These are phyloP conservation scores for Fusarium miscanthi DNA, from an alignment of 2,329 filamentous ascomycete species.

Conservation along the genomic window DNA sequence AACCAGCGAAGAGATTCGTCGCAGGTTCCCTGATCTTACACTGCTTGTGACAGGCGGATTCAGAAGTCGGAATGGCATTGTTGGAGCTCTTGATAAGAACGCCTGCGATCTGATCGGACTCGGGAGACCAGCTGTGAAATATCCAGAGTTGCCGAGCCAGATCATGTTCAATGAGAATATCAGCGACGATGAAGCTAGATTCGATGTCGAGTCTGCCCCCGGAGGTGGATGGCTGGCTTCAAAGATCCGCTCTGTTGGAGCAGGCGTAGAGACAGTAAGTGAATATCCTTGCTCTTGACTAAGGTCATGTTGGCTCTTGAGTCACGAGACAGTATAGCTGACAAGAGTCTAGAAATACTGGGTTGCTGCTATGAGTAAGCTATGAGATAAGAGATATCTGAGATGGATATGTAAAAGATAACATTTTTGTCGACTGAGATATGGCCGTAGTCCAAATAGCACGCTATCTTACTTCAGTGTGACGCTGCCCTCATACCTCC, in stretches of 20 bases:
- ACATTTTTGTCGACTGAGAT: no score
- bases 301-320: no score
- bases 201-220: neutral
- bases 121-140: neutral
- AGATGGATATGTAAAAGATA: no score
- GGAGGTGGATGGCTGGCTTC: neutral
- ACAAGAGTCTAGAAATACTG: no score
- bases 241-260: neutral
- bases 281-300: no score
- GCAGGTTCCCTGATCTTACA: neutral
- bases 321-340: no score
- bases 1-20: neutral
- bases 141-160: neutral
- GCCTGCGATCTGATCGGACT: neutral
- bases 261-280: neutral
- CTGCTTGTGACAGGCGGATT: neutral
- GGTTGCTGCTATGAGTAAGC: no score
- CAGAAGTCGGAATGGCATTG: neutral
- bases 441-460: neutral
- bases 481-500: no score
- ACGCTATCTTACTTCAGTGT: rapidly evolving
- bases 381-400: no score
- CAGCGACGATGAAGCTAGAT: rapidly evolving
- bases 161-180: neutral
- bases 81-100: rapidly evolving